Base-by-base conservation (phyloP, 257 asterid species). In the Buddleja alternifolia region DNA sequence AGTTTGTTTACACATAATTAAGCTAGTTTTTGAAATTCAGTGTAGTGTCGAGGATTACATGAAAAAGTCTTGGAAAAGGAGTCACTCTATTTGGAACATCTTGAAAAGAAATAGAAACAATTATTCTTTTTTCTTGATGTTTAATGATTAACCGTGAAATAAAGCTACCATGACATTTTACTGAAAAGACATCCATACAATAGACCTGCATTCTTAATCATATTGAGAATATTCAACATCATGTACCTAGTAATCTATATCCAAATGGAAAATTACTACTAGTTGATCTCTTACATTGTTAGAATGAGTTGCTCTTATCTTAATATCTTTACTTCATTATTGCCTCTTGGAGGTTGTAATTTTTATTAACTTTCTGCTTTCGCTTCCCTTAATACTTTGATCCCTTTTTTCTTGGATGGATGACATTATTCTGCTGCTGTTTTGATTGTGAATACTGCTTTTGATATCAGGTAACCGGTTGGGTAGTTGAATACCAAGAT, bases 401-500 rank as follows among this genome's bases (percentile, higher is more conserved):
- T 54, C 47, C 56, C n/a, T 57, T 47, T 58, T 34, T 6, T 54
- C 60, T 17, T n/a, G 34, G 65, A 63, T 53, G 70, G 37, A 51
- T 59, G 41, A 6, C n/a, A 21, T 52, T 46, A 29, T 21, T 68
- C 23, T 54, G 56, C 40, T 54, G 48, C 60, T 73, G 63, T 53
- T 66, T 15, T 70, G 46, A 56, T 59, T 46, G 3, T 29, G 34
- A 39, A 66, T 63, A 23, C 34, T 69, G 68, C 52, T 53, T 50
- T 65, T 54, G 41, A 56, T 69, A 63, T 79, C 69, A 94, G 99
- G 97, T 94, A 63, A 94, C 99, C 73, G 99, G 97, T 46, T 94
- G 99, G 99, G 96, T 94, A 57, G 97, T 89, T 24, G 97, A 89
- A 62, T 94, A 87, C 83, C 99, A 93, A 84, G 97, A 90, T n/a